Evolutionary conservation across 371 early-diverging fungal genomes (phyloP).

Genomic region (Mortierella sp.): DNA sequence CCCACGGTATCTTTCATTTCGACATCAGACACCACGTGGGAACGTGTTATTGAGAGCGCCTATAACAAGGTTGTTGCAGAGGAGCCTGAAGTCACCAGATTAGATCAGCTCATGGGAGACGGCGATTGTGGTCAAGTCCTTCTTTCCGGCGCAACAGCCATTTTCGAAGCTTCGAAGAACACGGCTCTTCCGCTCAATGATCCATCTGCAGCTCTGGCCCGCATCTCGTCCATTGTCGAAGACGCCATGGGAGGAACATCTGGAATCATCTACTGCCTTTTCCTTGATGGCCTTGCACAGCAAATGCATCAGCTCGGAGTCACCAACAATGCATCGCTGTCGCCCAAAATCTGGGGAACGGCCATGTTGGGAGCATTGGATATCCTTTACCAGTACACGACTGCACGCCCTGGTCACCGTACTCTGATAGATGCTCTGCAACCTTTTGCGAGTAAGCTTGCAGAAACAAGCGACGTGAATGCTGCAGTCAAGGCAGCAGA

Average conservation of each 20-base stretch:
- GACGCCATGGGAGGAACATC: slow-evolving; percentile 82
- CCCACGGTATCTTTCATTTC: slow-evolving; percentile 39
- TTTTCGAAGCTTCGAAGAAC: slow-evolving; percentile 56
- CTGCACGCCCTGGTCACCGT: slow-evolving; percentile 80
- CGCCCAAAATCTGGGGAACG: slow-evolving; percentile 28
- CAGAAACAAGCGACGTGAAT: slow-evolving; percentile 39
- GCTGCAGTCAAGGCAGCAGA: slow-evolving; percentile 66
- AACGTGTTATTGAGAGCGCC: slow-evolving; percentile 60
- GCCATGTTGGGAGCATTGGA: slow-evolving; percentile 60
- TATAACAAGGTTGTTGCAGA: slow-evolving; percentile 65
- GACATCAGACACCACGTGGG: slow-evolving; percentile 57
- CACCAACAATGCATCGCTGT: slow-evolving; percentile 5
- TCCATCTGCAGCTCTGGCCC: slow-evolving; percentile 57
- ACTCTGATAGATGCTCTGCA: slow-evolving; percentile 82
- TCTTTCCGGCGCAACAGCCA: slow-evolving; percentile 69
- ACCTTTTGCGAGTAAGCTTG: slow-evolving; percentile 70
- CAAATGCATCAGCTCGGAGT: slow-evolving; percentile 50
- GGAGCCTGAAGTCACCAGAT: slow-evolving; percentile 77
- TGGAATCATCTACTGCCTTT: slow-evolving; percentile 81
- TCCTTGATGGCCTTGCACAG: slow-evolving; percentile 76
- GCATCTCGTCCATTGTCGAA: slow-evolving; percentile 74
- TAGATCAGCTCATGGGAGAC: slow-evolving; percentile 81
- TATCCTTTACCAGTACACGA: slow-evolving; percentile 74
- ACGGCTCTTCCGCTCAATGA: slow-evolving; percentile 55
- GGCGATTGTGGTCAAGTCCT: slow-evolving; percentile 87